A percentile compares a stretch with the other conserved stretches of the same genome.
Conservation (phyloP, 83 land plant species). For the Isoetes engelmannii region DNA sequence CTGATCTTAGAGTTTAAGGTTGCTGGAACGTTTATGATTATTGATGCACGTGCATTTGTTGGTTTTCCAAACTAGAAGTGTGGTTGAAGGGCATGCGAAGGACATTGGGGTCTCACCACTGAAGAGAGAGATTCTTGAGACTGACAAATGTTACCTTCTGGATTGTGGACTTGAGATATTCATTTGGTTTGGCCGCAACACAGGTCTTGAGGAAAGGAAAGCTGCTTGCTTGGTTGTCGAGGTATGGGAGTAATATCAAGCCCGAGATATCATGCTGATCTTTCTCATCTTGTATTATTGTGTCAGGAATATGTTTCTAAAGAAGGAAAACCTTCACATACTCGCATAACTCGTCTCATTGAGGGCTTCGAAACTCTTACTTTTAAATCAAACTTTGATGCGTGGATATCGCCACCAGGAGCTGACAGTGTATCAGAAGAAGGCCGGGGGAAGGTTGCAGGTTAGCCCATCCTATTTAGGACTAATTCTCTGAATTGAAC, state of each 20-base stretch:
- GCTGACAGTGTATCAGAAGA: slow-evolving; percentile 59
- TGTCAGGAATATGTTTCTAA: slow-evolving; percentile 50
- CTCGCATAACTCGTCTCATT: slow-evolving; percentile 70
- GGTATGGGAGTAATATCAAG: slow-evolving; percentile 34
- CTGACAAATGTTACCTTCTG: slow-evolving; percentile 71
- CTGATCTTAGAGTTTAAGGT: background rate
- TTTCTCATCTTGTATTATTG: background rate
- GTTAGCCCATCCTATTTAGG: slow-evolving; percentile 21
- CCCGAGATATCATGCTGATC: background rate
- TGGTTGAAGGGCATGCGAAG: slow-evolving; percentile 45
- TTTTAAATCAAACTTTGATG: slow-evolving; percentile 86
- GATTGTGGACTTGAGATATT: slow-evolving; percentile 83
- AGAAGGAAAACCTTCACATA: slow-evolving; percentile 52
- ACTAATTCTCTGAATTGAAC: background rate
- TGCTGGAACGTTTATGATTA: background rate
- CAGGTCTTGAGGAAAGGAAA: slow-evolving; percentile 82
- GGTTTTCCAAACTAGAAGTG: slow-evolving; percentile 33
- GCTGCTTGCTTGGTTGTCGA: slow-evolving; percentile 69
- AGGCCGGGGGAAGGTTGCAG: slow-evolving; percentile 98
- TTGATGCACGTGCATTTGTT: no score
- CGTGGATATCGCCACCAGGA: slow-evolving; percentile 63
- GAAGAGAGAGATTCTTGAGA: slow-evolving; percentile 62
- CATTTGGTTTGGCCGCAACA: slow-evolving; percentile 93
- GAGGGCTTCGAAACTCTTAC: slow-evolving; percentile 86
- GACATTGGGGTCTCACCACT: slow-evolving; percentile 38